Evolutionary conservation across 768 basidiomycete species (phyloP), one percentile per base, ranked within the genome.

Genomic region (Gloeophyllum trabeum): DNA sequence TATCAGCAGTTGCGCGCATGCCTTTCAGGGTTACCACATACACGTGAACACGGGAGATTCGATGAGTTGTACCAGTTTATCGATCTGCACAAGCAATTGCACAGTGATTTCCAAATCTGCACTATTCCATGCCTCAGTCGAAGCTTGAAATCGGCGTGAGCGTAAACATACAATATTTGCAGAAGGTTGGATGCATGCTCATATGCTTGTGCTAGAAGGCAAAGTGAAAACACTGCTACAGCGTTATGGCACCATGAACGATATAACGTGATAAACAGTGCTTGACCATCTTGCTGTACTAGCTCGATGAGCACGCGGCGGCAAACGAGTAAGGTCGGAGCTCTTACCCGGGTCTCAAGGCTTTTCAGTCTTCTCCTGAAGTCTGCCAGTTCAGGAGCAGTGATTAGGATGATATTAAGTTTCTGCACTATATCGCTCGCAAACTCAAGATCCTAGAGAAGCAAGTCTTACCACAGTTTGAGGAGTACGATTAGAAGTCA

Each of bases 191-290:
- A 94, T 1, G 94, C 96, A 60, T 99, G 96, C 58, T 99, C 96
- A 51, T 99, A 99, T 2, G 96, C 94, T 58, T 99, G 96, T 4
- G 96, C 96, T 20, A 99, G 70, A 22, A 99, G 70, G 59, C 96
- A 99, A 4, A 99, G 71, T 1, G 96, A 91, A 56, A 99, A 96
- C 1, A 91, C 91, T 0, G 96, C 84, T 34, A 98, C 93, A 1
- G 94, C 87, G 54, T 97, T 97, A 52, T 99, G 96, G 57, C 92
- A 98, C 96, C 96, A 99, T 16, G 92, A 98, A 16, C 90, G 75
- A 54, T 99, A 99, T 3, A 99, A 65, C 0, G 85, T 88, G 7
- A 86, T 88, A 58, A 98, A 99, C 18, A 99, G 60, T 13, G 87
- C 87, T 63, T 98, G 96, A 2, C 94, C 93, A 50, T 99, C 96